These are phyloP conservation scores for Glycyrrhiza uralensis DNA, from an alignment of 306 rosid genomes.

Conservation along the genomic window DNA sequence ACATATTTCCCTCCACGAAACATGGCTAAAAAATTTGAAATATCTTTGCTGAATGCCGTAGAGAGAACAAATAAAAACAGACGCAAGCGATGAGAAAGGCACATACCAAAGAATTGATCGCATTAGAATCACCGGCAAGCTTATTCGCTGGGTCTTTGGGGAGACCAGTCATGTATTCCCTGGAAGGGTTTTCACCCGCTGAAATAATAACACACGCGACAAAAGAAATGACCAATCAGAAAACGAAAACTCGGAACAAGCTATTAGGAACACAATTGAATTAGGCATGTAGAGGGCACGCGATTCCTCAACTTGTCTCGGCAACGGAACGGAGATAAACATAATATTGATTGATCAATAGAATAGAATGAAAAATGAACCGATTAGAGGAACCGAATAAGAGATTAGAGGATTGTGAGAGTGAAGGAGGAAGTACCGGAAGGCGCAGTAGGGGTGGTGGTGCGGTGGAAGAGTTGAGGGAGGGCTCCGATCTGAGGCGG, in stretches of 20 bases:
- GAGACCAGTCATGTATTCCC: slow-evolving; percentile 52
- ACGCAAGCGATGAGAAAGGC: neutral
- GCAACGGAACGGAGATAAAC: neutral
- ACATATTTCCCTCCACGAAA: neutral
- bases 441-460: slow-evolving; percentile 57
- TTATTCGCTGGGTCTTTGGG: slow-evolving; percentile 66
- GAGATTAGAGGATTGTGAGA: slow-evolving; percentile 14
- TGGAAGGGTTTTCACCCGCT: slow-evolving; percentile 66
- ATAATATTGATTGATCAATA: neutral
- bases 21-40: neutral
- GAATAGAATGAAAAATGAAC: neutral
- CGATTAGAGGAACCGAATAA: neutral
- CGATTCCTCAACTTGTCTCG: neutral
- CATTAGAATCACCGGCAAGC: slow-evolving; percentile 64
- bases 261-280: neutral
- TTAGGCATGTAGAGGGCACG: neutral
- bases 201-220: slow-evolving; percentile 18
- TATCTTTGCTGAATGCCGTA: neutral
- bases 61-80: neutral
- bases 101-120: slow-evolving; percentile 68
- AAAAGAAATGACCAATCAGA: neutral
- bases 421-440: neutral
- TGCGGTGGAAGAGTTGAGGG: slow-evolving; percentile 63
- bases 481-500: slow-evolving; percentile 74
- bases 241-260: neutral